phyloP scores from a whole-genome alignment of 768 basidiomycete genomes.

The Tylopilus subfusipes region DNA sequence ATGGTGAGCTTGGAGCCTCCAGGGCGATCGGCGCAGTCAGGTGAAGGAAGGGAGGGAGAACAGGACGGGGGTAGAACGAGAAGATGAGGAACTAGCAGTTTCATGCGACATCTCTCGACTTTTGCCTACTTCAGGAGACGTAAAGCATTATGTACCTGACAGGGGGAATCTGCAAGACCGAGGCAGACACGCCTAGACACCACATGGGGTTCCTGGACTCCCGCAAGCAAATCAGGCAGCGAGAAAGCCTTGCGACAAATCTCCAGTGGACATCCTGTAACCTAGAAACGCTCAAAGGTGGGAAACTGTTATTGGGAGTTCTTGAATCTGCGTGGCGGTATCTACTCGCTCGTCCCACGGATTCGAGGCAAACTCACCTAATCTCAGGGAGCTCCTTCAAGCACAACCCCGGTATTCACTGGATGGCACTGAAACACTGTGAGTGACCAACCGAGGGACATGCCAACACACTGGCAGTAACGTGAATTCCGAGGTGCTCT shows the following conservation, averaged over 20 bases:
- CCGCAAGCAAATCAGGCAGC: not conserved
- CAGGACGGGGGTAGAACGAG: conserved; percentile 3
- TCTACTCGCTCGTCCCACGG: not conserved
- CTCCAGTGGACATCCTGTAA: conserved; percentile 5
- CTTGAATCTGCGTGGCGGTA: not conserved
- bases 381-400: not conserved
- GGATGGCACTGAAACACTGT: not conserved
- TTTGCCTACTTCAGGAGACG: conserved; percentile 1
- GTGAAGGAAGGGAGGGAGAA: conserved; percentile 17
- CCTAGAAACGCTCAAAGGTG: conserved; percentile 13
- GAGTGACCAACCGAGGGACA: not conserved
- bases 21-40: conserved; percentile 25
- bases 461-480: not conserved
- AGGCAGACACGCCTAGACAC: not conserved
- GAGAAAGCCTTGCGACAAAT: conserved; percentile 1
- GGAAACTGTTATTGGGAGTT: conserved; percentile 2
- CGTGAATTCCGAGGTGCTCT: not conserved
- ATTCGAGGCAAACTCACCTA: conserved; percentile 3
- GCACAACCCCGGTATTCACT: not conserved
- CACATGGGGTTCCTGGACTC: not conserved
- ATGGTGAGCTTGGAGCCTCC: conserved; percentile 34
- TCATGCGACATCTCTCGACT: conserved; percentile 8
- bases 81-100: conserved; percentile 6
- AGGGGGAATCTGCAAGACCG: conserved; percentile 1
- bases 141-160: conserved; percentile 3